Evolutionary conservation across 257 asterid species (phyloP).

Genomic region (Plantago ovata): DNA sequence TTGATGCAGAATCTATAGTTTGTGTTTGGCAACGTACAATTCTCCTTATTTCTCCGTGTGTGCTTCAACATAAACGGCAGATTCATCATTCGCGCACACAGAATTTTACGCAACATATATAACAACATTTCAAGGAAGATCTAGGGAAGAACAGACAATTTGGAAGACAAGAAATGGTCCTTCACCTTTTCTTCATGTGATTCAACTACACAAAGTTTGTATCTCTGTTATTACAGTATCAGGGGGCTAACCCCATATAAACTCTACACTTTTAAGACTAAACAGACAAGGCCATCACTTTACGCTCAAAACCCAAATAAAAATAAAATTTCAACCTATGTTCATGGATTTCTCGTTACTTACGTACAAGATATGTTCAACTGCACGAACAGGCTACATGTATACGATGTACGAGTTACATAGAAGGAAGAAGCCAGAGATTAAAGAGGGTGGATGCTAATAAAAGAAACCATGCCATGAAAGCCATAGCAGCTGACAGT

Average conservation of each 20-base stretch:
- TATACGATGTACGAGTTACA: constrained; percentile 20
- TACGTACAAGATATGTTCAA: constrained; percentile 17
- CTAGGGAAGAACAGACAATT: too few relatives aligned
- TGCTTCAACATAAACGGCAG: too few relatives aligned
- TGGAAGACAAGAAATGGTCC: too few relatives aligned
- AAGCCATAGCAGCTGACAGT: constrained; percentile 82
- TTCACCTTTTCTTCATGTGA: too few relatives aligned
- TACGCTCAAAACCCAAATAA: neutral
- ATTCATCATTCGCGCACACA: too few relatives aligned
- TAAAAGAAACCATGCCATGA: constrained; percentile 81
- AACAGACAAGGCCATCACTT: neutral
- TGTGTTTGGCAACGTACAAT: too few relatives aligned
- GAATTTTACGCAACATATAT: too few relatives aligned
- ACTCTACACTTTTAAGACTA: constrained; percentile 34
- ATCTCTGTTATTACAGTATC: constrained; percentile 21
- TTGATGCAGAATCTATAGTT: too few relatives aligned
- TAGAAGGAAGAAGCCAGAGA: constrained; percentile 75
- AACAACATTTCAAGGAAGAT: too few relatives aligned
- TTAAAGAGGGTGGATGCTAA: constrained; percentile 72
- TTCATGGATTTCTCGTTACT: constrained; percentile 16
- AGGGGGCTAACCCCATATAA: constrained; percentile 14
- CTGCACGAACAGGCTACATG: constrained; percentile 8
- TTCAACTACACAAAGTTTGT: neutral
- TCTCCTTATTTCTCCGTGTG: too few relatives aligned
- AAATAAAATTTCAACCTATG: constrained; percentile 19